phyloP scores from a whole-genome alignment of 371 early-diverging fungal genomes.

The Rhizopus arrhizus region DNA sequence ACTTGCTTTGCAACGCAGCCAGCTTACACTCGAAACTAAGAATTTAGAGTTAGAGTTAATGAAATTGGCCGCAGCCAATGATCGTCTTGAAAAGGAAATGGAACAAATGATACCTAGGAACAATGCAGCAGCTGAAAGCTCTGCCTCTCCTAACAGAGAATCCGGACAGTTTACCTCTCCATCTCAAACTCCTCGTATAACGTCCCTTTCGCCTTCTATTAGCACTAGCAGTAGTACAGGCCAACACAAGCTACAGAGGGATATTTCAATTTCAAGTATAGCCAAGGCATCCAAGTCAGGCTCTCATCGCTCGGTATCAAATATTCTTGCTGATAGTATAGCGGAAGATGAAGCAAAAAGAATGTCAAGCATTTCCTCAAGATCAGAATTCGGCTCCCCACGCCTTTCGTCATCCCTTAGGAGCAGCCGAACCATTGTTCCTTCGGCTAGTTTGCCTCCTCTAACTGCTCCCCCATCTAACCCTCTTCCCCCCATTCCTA shows the following conservation, averaged over 20 bases:
- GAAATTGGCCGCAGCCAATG: conserved; percentile 51
- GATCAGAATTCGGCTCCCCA: conserved; percentile 18
- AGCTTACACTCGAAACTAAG: conserved; percentile 42
- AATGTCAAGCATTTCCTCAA: conserved; percentile 23
- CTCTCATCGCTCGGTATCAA: conserved; percentile 32
- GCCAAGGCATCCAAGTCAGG: conserved; percentile 39
- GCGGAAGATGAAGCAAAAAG: conserved; percentile 30
- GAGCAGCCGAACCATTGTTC: conserved; percentile 15
- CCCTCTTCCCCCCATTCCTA: conserved; percentile 55
- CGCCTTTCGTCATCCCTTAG: conserved; percentile 24
- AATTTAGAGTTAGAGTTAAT: conserved; percentile 47
- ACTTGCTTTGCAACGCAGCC: conserved; percentile 42
- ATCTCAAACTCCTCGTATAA: conserved; percentile 44
- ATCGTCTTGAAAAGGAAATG: conserved; percentile 53
- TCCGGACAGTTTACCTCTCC: conserved; percentile 37
- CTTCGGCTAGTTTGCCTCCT: conserved; percentile 31
- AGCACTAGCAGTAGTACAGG: conserved; percentile 17
- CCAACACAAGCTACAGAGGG: conserved; percentile 33
- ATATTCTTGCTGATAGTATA: conserved; percentile 11
- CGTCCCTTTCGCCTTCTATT: conserved; percentile 24
- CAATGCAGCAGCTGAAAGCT: not conserved
- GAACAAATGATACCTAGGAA: conserved; percentile 47
- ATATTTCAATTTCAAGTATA: conserved; percentile 28
- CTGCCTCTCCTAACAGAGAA: conserved; percentile 23
- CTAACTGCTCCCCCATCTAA: conserved; percentile 54